Conservation (phyloP, 257 asterid genomes). For the Marsdenia floribunda region DNA sequence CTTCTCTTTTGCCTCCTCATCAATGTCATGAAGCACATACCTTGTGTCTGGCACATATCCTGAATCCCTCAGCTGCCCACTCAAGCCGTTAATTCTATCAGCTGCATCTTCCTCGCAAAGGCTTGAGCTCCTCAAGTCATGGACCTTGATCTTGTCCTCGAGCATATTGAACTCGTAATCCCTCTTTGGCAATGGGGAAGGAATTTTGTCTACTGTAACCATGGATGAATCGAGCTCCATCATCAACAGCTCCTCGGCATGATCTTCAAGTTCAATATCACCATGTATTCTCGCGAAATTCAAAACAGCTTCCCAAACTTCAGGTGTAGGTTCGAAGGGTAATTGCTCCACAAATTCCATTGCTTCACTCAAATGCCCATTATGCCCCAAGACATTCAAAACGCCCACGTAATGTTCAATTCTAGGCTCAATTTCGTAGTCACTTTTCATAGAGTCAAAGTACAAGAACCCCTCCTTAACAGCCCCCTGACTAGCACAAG, state of each 20-base stretch:
- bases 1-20: conserved; percentile 29
- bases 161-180: conserved; percentile 25
- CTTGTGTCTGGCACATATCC: conserved; percentile 30
- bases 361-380: conserved; percentile 39
- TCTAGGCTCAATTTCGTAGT: conserved; percentile 23
- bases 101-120: conserved; percentile 12
- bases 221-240: conserved; percentile 21
- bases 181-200: conserved; percentile 22
- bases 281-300: conserved; percentile 33
- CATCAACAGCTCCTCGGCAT: conserved; percentile 28
- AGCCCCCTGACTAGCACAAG: conserved; percentile 34
- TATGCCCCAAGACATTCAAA: conserved; percentile 28
- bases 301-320: conserved; percentile 31
- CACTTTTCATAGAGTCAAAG: conserved; percentile 35
- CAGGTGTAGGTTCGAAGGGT: conserved; percentile 32
- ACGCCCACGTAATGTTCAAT: conserved; percentile 33
- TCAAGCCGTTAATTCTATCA: conserved; percentile 23
- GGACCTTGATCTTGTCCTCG: conserved; percentile 19
- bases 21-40: conserved; percentile 32
- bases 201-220: conserved; percentile 10
- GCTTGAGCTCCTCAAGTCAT: conserved; percentile 7
- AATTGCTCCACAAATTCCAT: conserved; percentile 34
- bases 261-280: conserved; percentile 39
- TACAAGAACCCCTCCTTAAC: conserved; percentile 27
- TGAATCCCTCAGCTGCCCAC: conserved; percentile 30